Evolutionary conservation across 1,139 yeast species (phyloP).

Genomic region (Pichia sp.): DNA sequence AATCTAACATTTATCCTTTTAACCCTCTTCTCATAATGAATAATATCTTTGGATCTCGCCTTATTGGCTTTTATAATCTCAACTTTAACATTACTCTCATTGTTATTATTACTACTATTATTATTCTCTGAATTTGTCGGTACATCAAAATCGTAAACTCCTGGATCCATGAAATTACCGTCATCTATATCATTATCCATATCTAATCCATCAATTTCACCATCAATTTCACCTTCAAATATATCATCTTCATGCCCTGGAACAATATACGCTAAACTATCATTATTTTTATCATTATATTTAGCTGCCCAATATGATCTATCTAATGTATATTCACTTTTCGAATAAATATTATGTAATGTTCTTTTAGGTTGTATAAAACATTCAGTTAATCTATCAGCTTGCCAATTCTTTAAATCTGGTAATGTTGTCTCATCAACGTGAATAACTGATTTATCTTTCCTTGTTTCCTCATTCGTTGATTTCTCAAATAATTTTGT

Average conservation of each 20-base stretch:
- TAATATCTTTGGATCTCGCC: constrained; percentile 9
- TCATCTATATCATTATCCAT: constrained; percentile 18
- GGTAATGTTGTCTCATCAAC: constrained; percentile 48
- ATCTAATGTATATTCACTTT: constrained; percentile 30
- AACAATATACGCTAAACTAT: neutral
- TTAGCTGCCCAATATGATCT: constrained; percentile 71
- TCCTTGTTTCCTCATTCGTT: constrained; percentile 19
- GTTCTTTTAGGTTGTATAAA: constrained; percentile 55
- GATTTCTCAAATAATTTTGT: constrained; percentile 46
- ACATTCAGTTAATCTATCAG: constrained; percentile 58
- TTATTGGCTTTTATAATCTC: constrained; percentile 1
- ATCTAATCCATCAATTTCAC: neutral
- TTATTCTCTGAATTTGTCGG: neutral
- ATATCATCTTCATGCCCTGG: constrained; percentile 4
- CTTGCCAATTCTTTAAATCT: constrained; percentile 65
- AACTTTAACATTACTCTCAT: neutral
- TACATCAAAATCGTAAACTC: constrained; percentile 23
- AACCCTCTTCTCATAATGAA: constrained; percentile 72
- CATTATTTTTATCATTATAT: constrained; percentile 38
- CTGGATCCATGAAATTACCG: constrained; percentile 16
- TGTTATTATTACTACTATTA: neutral
- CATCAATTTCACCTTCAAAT: neutral
- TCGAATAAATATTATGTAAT: constrained; percentile 10
- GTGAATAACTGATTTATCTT: constrained; percentile 37
- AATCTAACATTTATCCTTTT: constrained; percentile 77